Percentiles rank a stretch among this genome's conserved stretches.
Conservation (phyloP, 805 yeast genomes). For the Kuraishia piskuri region DNA sequence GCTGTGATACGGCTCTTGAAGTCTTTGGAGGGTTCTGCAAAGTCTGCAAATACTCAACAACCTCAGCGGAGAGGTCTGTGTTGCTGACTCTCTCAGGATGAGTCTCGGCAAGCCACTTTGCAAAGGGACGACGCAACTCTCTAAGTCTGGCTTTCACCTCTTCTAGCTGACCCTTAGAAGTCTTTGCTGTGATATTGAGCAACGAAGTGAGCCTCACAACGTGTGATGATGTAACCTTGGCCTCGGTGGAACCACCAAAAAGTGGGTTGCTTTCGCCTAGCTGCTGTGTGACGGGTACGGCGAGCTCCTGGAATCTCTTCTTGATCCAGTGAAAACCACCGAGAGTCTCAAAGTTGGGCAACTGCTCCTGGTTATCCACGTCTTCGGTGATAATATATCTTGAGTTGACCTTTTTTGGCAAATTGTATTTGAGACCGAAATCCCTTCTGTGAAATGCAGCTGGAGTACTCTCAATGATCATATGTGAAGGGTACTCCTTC, state of each 20-base stretch:
- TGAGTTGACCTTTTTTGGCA: constrained; percentile 54
- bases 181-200: constrained; percentile 17
- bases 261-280: constrained; percentile 6
- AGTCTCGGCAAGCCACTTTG: constrained; percentile 41
- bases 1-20: not conserved
- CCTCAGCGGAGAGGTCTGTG: constrained; percentile 26
- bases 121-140: constrained; percentile 41
- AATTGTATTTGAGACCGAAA: constrained; percentile 65
- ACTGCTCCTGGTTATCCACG: constrained; percentile 54
- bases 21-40: constrained; percentile 4
- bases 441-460: constrained; percentile 58
- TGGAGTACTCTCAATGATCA: constrained; percentile 61
- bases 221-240: constrained; percentile 10
- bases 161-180: constrained; percentile 22
- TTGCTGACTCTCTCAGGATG: constrained; percentile 33
- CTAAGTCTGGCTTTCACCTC: constrained; percentile 32
- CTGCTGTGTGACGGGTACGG: constrained; percentile 30
- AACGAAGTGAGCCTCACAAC: constrained; percentile 19
- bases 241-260: constrained; percentile 3
- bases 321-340: constrained; percentile 54
- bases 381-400: constrained; percentile 57
- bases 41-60: constrained; percentile 30
- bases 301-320: constrained; percentile 60
- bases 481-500: constrained; percentile 53
- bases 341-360: constrained; percentile 64